Evolutionary conservation across 805 yeast genomes (phyloP), one percentile per base, ranked within the genome.

Genomic region (Kodamaea leandrae): DNA sequence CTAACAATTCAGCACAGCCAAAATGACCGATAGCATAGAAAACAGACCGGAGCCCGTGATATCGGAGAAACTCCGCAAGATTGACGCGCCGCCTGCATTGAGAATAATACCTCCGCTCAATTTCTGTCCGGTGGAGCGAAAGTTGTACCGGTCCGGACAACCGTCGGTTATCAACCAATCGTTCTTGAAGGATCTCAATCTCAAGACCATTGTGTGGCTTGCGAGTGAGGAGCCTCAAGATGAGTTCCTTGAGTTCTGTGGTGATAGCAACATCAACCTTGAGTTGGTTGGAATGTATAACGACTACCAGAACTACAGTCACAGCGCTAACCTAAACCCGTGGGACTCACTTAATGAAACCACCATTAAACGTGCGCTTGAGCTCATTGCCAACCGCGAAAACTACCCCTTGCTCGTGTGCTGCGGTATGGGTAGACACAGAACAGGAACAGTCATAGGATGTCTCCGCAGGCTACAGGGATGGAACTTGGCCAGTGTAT

Each of bases 371-470:
- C 81, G 80, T 46, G 95, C 96, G 1, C 64, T 91, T 46, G 84
- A 82, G 46, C 72, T 88, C 24, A 84, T 91, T 14, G 77, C 82
- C 32, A 77, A 86, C 52, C 75, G 74, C 47, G 73, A 77, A n/a
- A 79, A 81, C 58, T 86, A 87, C 54, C 98, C 99, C 0, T 54
- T 93, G 46, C 66, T 93, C 37, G 90, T 90, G 4, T 93, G 98
- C 61, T 93, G 98, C 54, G 96, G 97, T 10, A 93, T 93, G 99
- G 99, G 99, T 0, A 72, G 99, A 51, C 99, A 91, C 61, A 73
- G 99, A 49, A 90, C 98, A 0, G 99, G 99, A 1, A 90, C 98
- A 0, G 96, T 93, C 3, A 80, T 93, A 45, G 99, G 99, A 1
- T 91, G 99, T 61, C 66, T 91, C 35, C 70, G 99, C 48, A 74